Conservation (phyloP, 2,329 filamentous ascomycete genomes). For the Cordyceps farinosa region DNA sequence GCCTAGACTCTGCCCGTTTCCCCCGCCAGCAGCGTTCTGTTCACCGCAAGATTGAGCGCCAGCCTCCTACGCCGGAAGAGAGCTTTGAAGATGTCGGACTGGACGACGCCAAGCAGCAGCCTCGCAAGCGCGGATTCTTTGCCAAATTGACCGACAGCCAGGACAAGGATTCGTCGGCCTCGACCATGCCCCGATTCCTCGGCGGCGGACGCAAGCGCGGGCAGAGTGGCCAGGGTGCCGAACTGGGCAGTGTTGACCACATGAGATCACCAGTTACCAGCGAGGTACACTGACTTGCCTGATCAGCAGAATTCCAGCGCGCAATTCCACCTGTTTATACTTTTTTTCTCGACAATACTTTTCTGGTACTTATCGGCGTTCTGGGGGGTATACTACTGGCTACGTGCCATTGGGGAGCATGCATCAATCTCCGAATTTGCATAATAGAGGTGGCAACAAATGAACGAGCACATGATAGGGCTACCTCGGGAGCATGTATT, state of each 20-base stretch:
- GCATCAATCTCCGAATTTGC: neutral
- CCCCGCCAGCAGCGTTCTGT: slow-evolving; percentile 60
- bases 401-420: neutral
- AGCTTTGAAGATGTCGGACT: slow-evolving; percentile 88
- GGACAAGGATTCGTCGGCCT: slow-evolving; percentile 33
- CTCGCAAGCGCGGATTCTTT: slow-evolving; percentile 67
- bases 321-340: neutral
- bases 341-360: neutral
- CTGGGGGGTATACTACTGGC: neutral
- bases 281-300: slow-evolving; percentile 1
- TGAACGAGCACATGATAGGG: neutral
- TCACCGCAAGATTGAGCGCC: slow-evolving; percentile 54
- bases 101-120: slow-evolving; percentile 61
- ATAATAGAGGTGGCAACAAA: slow-evolving; percentile 1
- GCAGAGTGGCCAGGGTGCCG: slow-evolving; percentile 61
- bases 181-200: slow-evolving; percentile 56
- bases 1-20: slow-evolving; percentile 71
- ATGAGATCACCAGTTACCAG: slow-evolving; percentile 23
- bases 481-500: slow-evolving; percentile 1
- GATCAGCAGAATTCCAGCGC: neutral
- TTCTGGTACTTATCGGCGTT: slow-evolving; percentile 11
- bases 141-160: slow-evolving; percentile 65
- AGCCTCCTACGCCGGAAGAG: slow-evolving; percentile 69
- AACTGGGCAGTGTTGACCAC: slow-evolving; percentile 62
- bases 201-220: slow-evolving; percentile 69